Percentiles rank a stretch among this genome's conserved stretches.
Conservation (phyloP, 331 rosid species). For the Stylosanthes scabra region DNA sequence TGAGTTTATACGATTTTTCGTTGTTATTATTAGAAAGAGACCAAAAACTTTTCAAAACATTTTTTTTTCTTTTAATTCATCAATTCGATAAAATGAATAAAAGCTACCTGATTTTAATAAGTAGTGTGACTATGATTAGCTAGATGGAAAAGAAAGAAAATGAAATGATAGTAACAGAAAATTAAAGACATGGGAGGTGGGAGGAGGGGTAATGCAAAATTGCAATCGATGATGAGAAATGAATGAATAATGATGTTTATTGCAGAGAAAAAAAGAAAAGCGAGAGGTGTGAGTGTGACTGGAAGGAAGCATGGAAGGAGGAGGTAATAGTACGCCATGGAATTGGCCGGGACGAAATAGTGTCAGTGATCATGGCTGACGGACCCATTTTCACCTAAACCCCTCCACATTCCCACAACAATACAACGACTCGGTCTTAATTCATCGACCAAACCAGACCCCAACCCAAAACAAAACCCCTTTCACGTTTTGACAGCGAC, state of each 20-base stretch:
- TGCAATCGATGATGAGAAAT: background rate
- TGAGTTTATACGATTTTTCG: too few relatives aligned
- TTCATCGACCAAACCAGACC: background rate
- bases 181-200: too few relatives aligned
- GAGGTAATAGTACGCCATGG: background rate
- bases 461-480: too few relatives aligned
- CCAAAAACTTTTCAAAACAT: too few relatives aligned
- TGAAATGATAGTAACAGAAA: too few relatives aligned
- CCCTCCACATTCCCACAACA: background rate
- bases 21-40: too few relatives aligned
- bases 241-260: conserved; percentile 20
- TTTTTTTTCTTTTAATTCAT: too few relatives aligned
- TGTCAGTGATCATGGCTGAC: conserved; percentile 55
- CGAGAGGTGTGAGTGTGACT: background rate
- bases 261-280: conserved; percentile 28
- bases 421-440: background rate
- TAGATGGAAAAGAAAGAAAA: too few relatives aligned
- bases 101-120: too few relatives aligned
- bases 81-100: too few relatives aligned
- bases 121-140: too few relatives aligned
- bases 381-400: conserved; percentile 30
- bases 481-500: conserved; percentile 46
- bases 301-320: background rate
- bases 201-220: conserved; percentile 9
- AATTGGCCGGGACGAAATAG: conserved; percentile 5